Evolutionary conservation across 1,284 basidiomycete genomes (phyloP).

Genomic region (Moesziomyces parantarcticus): DNA sequence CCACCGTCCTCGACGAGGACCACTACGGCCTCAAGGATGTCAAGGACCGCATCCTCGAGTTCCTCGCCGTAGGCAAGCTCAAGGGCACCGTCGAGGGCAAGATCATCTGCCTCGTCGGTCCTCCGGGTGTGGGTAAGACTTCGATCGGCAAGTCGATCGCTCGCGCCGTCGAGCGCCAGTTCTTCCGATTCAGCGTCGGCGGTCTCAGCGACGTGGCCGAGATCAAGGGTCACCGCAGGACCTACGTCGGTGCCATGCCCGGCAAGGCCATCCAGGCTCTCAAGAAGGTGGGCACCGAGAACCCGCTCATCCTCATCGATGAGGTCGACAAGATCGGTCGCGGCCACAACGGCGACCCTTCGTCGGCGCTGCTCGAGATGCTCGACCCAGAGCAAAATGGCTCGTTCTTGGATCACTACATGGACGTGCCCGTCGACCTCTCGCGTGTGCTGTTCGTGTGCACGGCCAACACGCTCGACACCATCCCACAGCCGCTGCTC

Average conservation of each 20-base stretch:
- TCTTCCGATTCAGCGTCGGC: conserved; percentile 96
- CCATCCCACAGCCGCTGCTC: conserved; percentile 93
- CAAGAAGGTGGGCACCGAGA: conserved; percentile 96
- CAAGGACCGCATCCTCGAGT: conserved; percentile 97
- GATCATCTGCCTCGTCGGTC: conserved; percentile 95
- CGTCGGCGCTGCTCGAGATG: conserved; percentile 94
- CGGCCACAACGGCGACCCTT: conserved; percentile 92
- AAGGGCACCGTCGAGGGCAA: conserved; percentile 97
- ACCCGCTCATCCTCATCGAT: conserved; percentile 90
- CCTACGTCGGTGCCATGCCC: conserved; percentile 89
- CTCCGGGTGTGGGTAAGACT: conserved; percentile 96
- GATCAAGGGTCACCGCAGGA: conserved; percentile 97
- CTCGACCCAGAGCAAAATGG: conserved; percentile 97
- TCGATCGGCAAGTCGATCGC: conserved; percentile 88
- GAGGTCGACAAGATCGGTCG: conserved; percentile 99
- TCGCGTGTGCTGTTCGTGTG: conserved; percentile 97
- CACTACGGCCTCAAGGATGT: conserved; percentile 94
- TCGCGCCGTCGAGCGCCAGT: conserved; percentile 83
- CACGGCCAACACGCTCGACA: conserved; percentile 80
- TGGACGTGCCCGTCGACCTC: conserved; percentile 96
- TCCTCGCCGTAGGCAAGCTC: conserved; percentile 96
- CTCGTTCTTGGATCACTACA: conserved; percentile 95
- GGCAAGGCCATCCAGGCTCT: conserved; percentile 98
- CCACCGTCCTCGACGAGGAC: conserved; percentile 89
- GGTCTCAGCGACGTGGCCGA: conserved; percentile 97